Evolutionary conservation across 345 rosid genomes (phyloP), one percentile per base, ranked within the genome.

Genomic region (Populus simonii): DNA sequence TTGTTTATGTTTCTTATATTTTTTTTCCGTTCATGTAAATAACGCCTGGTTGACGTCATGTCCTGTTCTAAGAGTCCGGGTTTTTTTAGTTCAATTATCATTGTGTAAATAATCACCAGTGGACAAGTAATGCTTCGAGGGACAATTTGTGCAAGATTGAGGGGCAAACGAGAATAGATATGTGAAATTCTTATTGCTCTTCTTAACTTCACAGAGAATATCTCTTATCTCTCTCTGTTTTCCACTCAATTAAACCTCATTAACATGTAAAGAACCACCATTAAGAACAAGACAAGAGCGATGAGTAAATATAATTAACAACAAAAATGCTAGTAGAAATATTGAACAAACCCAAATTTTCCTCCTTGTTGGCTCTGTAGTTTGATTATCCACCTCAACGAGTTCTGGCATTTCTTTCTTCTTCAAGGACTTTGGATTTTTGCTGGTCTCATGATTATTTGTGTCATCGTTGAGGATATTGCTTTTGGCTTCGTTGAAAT

Each of bases 271-370:
- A 17, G 70, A 47, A 16, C 61, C 45, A 68, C 70, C 29, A 70
- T 39, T n/a, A 45, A 59, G 49, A 65, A 69, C 72, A 27, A 20
- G 13, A 27, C 23, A 33, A 36, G 45, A 68, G 22, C 36, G 51
- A 68, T 70, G 75, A 53, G 71, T 55, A 29, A 77, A 61, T 47
- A 83, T 31, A 9, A 82, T 68, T 1, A 86, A 78, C 74, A 84
- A 23, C 75, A 81, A 38, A 27, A 78, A 13, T 57, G 71, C 23
- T 16, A 85, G 10, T 35, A 73, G 38, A 74, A 83, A 12, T 11
- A 71, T 7, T 6, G 74, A 38, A 68, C 71, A 68, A 45, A 66
- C 45, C 80, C 79, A 57, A 35, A 51, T 57, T 41, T 55, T 72
- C 84, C 82, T 17, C 5, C 45, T 81, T n/a, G 38, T 57, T 27